Evolutionary conservation across 1,284 basidiomycete species (phyloP), one percentile per base, ranked within the genome.

Genomic region (Cerrena zonata): DNA sequence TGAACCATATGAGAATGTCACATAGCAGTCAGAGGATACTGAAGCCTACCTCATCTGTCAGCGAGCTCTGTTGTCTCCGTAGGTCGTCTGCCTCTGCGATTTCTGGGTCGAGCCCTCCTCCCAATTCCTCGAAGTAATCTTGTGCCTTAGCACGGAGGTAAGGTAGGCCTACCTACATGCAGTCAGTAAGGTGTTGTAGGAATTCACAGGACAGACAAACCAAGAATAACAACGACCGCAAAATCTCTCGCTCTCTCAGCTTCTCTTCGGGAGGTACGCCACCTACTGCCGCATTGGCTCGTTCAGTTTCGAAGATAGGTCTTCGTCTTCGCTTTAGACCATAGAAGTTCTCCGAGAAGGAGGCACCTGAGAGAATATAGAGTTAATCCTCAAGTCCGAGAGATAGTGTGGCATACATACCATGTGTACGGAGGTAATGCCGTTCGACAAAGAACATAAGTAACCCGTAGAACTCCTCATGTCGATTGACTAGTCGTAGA

Each of bases 391-490:
- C 27, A 42, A 51, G 37, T 23, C 26, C 5, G 18, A 49, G 18
- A 26, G 18, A 43, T 4, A 38, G 26, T 11, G 11, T 10, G 26
- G 13, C n/a, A 38, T 44, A 67, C 79, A 49, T 54, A 90, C 94
- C 87, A 68, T 87, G 84, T 66, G 78, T 86, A 58, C 79, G 79
- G 48, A 99, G 82, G 67, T 97, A 96, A 70, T 97, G 86, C 23
- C 84, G 75, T 70, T 99, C 96, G 3, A 99, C 83, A 50, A 92
- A 77, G 39, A 93, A 72, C 84, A 99, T 92, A 50, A 96, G 73
- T 13, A 83, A 55, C 0, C 92, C 89, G 63, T 96, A 99, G 63
- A 97, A 88, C 68, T 98, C 95, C 67, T 99, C 96, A 74, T 98
- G 95, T 37, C 83, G 75, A 68, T 99, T 98, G 12, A 97, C 91